These are phyloP conservation scores for Mucor racemosus DNA, from an alignment of 371 early-diverging fungal genomes.

Conservation along the genomic window DNA sequence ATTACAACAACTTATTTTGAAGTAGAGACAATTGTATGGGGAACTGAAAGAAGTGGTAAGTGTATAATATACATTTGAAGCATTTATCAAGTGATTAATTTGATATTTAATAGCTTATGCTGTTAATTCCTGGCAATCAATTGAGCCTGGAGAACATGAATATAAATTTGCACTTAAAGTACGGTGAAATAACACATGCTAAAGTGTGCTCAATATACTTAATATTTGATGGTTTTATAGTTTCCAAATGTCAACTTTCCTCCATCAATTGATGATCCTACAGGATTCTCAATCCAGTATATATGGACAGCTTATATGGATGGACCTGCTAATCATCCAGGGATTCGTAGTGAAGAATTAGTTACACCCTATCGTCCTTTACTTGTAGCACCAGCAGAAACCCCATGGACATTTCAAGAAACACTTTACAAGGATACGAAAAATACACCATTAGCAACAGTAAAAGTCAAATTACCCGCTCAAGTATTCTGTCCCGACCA, in stretches of 20 bases:
- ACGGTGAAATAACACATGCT: neutral
- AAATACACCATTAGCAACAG: constrained; percentile 25
- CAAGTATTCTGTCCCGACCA: constrained; percentile 36
- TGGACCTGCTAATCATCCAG: constrained; percentile 39
- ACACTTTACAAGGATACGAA: constrained; percentile 26
- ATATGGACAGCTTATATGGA: constrained; percentile 58
- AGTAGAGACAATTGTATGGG: constrained; percentile 15
- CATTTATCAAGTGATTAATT: neutral
- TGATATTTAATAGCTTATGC: constrained; percentile 5
- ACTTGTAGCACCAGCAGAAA: constrained; percentile 27
- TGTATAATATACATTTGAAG: neutral
- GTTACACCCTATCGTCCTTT: constrained; percentile 32
- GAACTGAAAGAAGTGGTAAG: constrained; percentile 21
- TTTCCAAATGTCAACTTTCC: constrained; percentile 47
- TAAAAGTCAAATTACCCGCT: constrained; percentile 24
- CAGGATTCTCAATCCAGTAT: constrained; percentile 37
- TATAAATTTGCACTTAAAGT: constrained; percentile 59
- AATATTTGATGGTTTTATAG: constrained; percentile 11
- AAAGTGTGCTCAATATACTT: neutral
- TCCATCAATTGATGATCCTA: constrained; percentile 37
- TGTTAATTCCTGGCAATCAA: constrained; percentile 42
- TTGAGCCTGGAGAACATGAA: constrained; percentile 38
- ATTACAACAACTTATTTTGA: constrained; percentile 25
- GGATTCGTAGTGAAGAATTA: constrained; percentile 32
- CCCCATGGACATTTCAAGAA: constrained; percentile 28